Evolutionary conservation across 2,329 filamentous ascomycete genomes (phyloP), one percentile per base, ranked within the genome.

Genomic region (Talaromyces sp.): DNA sequence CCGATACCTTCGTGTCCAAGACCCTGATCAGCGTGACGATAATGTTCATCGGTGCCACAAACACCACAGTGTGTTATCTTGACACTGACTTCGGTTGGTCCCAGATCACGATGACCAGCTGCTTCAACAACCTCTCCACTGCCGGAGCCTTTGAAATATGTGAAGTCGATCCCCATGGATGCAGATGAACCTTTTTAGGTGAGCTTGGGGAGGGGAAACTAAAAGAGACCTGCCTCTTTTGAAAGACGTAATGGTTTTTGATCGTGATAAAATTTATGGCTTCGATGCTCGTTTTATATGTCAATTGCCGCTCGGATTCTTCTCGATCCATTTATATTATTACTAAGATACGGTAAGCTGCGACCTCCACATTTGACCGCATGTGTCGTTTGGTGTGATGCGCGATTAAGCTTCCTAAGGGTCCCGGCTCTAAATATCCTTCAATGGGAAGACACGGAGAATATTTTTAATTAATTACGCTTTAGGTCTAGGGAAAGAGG

Each of bases 11-110:
- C 78, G 62, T 80, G 78, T 7, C 78, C 78, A 1, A 79, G 72
- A 1, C 68, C 76, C 72, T 77, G 77, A 47, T 76, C 72, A 8
- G 64, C 59, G 13, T 64, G 58, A 13, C 67, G 60, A 66, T 73
- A 77, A 68, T 83, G 80, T 58, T 80, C 68, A 66, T 82, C 83
- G 3, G 88, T 90, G 59, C 85, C 87, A 74, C 89, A 91, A 60
- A 90, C 79, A 35, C 89, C 88, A 2, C 87, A 88, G 65, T 87
- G 86, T 16, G 87, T 90, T 67, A 90, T 80, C 63, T 82, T 83
- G 72, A 91, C 73, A 33, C 88, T 81, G 60, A 90, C 87, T 66
- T 89, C 22, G 47, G 47, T 50, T 16, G 47, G 47, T 16, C 6
- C 22, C 24, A 50, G 22, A 16, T 50, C 47, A 24, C 47, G 47